A percentile compares a stretch with the other conserved stretches of the same genome.
Evolutionary conservation across 257 asterid genomes (phyloP).

Genomic region (Paulownia fortunei): DNA sequence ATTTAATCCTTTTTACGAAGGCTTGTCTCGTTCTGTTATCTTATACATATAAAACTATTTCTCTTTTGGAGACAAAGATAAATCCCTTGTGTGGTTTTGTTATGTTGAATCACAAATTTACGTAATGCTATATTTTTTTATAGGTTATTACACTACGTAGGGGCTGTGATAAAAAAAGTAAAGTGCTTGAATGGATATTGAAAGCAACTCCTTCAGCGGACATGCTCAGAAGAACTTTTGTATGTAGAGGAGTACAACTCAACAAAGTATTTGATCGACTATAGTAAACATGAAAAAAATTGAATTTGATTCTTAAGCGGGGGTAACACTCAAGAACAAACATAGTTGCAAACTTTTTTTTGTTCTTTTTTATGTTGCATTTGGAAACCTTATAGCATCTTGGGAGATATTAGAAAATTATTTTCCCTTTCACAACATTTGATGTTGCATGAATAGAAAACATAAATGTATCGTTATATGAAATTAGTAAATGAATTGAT

Average conservation of each 20-base stretch:
- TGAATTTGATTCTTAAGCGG: background rate
- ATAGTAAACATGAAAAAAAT: background rate
- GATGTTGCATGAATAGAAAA: background rate
- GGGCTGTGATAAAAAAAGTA: background rate
- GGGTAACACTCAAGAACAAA: too few relatives aligned
- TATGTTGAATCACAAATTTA: too few relatives aligned
- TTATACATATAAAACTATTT: too few relatives aligned
- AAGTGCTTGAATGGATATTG: background rate
- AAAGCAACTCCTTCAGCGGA: slow-evolving; percentile 25
- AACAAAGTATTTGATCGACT: slow-evolving; percentile 30
- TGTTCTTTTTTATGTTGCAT: background rate
- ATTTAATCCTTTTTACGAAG: too few relatives aligned
- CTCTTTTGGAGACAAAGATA: too few relatives aligned
- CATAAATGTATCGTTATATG: background rate
- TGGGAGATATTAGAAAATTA: background rate
- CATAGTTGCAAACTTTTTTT: background rate
- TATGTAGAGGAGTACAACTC: slow-evolving; percentile 33
- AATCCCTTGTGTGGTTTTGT: too few relatives aligned
- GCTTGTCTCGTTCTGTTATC: too few relatives aligned
- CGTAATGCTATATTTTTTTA: background rate
- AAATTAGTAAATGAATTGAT: too few relatives aligned
- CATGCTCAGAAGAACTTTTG: slow-evolving; percentile 38
- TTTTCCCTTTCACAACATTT: background rate
- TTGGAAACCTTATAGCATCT: background rate
- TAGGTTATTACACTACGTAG: slow-evolving; percentile 19